These are phyloP conservation scores for Wallacemonas sp. DNA, from an alignment of 208 protist species.

Conservation along the genomic window DNA sequence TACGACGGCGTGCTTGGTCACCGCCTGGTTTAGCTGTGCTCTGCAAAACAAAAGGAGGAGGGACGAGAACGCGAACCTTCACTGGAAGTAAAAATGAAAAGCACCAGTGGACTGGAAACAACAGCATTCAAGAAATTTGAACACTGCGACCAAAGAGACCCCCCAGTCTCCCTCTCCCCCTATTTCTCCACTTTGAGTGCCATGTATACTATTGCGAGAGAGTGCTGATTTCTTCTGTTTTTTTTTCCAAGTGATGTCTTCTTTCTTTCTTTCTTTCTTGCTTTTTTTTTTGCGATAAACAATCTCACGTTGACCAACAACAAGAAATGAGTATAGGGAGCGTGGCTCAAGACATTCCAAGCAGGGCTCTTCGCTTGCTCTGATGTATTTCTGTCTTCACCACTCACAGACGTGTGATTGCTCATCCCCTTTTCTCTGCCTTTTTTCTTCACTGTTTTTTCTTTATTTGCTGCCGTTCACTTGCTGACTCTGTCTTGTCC, in stretches of 20 bases:
- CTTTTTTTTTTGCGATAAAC: not conserved
- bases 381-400: not conserved
- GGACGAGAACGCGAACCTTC: not conserved
- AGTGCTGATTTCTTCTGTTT: not conserved
- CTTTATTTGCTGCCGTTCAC: slow-evolving; percentile 1
- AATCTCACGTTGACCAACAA: no score
- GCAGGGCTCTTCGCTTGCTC: no score
- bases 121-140: no score
- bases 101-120: no score
- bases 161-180: no score
- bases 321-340: no score
- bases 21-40: not conserved
- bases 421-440: not conserved
- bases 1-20: not conserved
- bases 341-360: no score
- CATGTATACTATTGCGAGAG: not conserved
- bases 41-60: no score
- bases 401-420: no score
- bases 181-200: no score
- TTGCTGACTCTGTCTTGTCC: not conserved
- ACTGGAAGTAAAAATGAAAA: no score
- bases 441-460: slow-evolving; percentile 11
- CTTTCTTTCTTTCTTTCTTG: not conserved
- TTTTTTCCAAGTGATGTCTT: not conserved
- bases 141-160: no score